Percentiles rank a stretch among this genome's conserved stretches.
phyloP scores from a whole-genome alignment of 768 basidiomycete species.

The Tylopilus cervinicoccineus region DNA sequence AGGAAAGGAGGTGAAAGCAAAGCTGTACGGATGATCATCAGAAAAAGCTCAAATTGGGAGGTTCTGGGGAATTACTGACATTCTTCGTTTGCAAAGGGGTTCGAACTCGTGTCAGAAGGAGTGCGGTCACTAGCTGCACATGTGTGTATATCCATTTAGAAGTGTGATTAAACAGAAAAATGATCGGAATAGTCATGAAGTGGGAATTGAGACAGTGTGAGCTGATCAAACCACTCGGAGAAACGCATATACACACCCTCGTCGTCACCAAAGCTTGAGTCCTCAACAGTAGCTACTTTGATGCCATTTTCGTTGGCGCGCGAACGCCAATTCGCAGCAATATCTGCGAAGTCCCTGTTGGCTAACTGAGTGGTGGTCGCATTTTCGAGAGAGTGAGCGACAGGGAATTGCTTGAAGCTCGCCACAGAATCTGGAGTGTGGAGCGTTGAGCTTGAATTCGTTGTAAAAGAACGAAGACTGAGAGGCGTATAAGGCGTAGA shows the following conservation, averaged over 20 bases:
- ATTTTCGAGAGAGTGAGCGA: conserved; percentile 44
- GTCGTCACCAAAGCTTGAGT: conserved; percentile 43
- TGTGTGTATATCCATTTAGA: conserved; percentile 32
- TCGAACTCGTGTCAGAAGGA: conserved; percentile 46
- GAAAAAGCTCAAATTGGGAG: conserved; percentile 16
- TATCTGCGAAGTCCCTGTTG: conserved; percentile 51
- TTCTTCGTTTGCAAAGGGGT: conserved; percentile 47
- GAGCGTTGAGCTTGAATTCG: conserved; percentile 46
- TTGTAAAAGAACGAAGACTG: conserved; percentile 60
- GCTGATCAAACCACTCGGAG: conserved; percentile 8
- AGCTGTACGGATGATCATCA: conserved; percentile 33
- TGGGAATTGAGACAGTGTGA: conserved; percentile 11
- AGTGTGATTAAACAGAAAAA: conserved; percentile 3
- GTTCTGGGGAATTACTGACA: conserved; percentile 32
- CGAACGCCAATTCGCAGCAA: conserved; percentile 68
- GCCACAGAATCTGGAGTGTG: conserved; percentile 52
- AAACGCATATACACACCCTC: conserved; percentile 39
- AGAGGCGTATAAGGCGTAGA: conserved; percentile 66
- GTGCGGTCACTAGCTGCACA: conserved; percentile 52
- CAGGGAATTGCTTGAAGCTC: conserved; percentile 40
- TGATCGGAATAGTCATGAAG: conserved; percentile 7
- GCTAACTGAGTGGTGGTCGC: conserved; percentile 27
- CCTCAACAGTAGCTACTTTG: conserved; percentile 46
- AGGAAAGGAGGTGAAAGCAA: conserved; percentile 59
- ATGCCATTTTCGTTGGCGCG: conserved; percentile 71